Percentiles rank a stretch among this genome's conserved stretches.
phyloP scores from a whole-genome alignment of 2,329 filamentous ascomycete species.

The Exophiala aquamarina region DNA sequence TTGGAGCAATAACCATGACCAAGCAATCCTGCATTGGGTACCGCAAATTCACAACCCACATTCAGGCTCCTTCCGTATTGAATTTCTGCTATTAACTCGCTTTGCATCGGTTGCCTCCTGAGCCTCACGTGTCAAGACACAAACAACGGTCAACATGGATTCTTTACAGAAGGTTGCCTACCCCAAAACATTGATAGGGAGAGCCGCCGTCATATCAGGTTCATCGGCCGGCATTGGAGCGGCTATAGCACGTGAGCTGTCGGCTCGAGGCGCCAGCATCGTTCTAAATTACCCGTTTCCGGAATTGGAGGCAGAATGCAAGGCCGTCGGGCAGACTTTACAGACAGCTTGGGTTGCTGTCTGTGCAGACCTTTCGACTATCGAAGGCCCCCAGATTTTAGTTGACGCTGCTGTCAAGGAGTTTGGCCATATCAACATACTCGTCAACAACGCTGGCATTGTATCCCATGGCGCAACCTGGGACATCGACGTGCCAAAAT shows the following conservation, averaged over 20 bases:
- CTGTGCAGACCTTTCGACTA: conserved; percentile 43
- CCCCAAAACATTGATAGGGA: conserved; percentile 1
- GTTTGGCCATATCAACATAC: conserved; percentile 42
- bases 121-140: not conserved
- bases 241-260: conserved; percentile 47
- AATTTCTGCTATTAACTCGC: not conserved
- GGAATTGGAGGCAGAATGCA: not conserved
- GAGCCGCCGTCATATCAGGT: conserved; percentile 52
- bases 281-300: conserved; percentile 36
- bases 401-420: conserved; percentile 37
- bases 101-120: not conserved
- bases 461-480: conserved; percentile 20
- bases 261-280: conserved; percentile 44
- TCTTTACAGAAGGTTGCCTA: too few relatives aligned
- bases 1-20: not conserved
- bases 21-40: not conserved
- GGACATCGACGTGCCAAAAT: conserved; percentile 39
- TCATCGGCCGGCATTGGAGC: conserved; percentile 52
- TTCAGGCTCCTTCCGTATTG: not conserved
- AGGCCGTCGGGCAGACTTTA: conserved; percentile 31
- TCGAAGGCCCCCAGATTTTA: conserved; percentile 37
- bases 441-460: conserved; percentile 44
- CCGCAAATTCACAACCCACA: not conserved
- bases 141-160: not conserved
- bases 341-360: conserved; percentile 38